Base-by-base conservation (phyloP, 495 filamentous ascomycete species). In the Annulohypoxylon stygium region DNA sequence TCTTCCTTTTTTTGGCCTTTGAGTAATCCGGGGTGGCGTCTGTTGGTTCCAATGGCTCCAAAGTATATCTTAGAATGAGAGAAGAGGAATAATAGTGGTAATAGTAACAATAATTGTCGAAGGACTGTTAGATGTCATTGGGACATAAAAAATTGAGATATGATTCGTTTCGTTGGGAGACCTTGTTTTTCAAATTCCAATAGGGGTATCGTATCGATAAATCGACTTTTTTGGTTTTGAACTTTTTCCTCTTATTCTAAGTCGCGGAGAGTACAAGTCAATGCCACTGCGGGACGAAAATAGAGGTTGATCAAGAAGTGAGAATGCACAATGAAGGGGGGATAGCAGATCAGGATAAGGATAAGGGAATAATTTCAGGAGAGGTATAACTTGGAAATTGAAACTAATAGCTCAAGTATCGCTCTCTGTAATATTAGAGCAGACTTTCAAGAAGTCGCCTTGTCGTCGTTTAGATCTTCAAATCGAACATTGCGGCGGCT, bases 391-490 rank as follows among this genome's bases (percentile, higher is more conserved):
- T 39, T 33, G 7, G 18, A 70, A 34, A 37, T 51, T 36, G 39
- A 36, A 62, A 54, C 55, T 50, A 62, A 62, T 26, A 16, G 58
- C 16, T 65, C 25, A 23, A 34, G 59, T 78, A 74, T 61, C 12
- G 69, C 25, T 73, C 65, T 71, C 51, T 39, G 65, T 59, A 59
- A 67, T 74, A 73, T 76, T 81, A 71, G 82, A 83, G 82, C 81
- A 79, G 82, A 84, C 82, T 83, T 75, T 79, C 55, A 73, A 73
- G 71, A 63, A 84, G 83, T 81, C 82, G 82, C 82, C 81, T 81
- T 67, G 63, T 71, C 41, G 65, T 78, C 79, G 80, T 81, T 76
- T 81, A 84, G 78, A 84, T 82, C 78, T 78, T 83, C 67, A 61
- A 82, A 77, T 82, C 80, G 80, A 83, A 78, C 83, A 85, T 85